Base-by-base conservation (phyloP, 805 yeast species). In the Pichia nakasei region DNA sequence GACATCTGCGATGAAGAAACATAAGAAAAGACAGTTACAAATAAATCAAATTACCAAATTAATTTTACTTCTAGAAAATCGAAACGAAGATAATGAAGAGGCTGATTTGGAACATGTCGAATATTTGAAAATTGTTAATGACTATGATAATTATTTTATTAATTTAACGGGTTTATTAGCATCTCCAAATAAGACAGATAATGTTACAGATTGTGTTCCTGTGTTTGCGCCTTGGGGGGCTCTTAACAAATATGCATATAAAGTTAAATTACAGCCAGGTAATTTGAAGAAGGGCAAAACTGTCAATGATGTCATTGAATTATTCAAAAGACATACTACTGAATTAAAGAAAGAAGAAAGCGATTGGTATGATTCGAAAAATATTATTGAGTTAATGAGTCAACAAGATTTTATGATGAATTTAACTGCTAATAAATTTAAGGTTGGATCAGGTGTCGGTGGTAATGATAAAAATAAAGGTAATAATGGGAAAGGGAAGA, bases 151-250 rank as follows among this genome's bases (percentile, higher is more conserved):
- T 8, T 61, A 54, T 33, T 48, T 57, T 35, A 39, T 49, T 15
- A 45, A 53, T 7, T 41, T 60, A 15, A 43, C 59, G 5, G 59
- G 58, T 1, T 59, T 76, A 22, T 55, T 73, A 21, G 45, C 68
- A 15, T 69, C 72, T 29, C 79, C 80, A 1, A 58, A 63, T 11
- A 55, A 65, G 24, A 57, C 64, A 1, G 95, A 85, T 55, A 64
- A 55, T 3, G 65, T 85, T 11, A 54, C 69, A 11, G 85, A 79
- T 45, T 78, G 84, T 7, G 73, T 91, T 12, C 94, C 96, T 1
- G 79, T 86, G 18, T 91, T 88, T 70, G 97, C 93, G 0, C 98
- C 98, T 2, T 93, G 96, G 96, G 63, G 75, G 12, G 73, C 97
- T 0, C 60, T 93, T 50, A 72, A 68, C 47, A 83, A 83, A 58